Conservation (phyloP, 768 basidiomycete species). For the Xanthoconium stramineum region DNA sequence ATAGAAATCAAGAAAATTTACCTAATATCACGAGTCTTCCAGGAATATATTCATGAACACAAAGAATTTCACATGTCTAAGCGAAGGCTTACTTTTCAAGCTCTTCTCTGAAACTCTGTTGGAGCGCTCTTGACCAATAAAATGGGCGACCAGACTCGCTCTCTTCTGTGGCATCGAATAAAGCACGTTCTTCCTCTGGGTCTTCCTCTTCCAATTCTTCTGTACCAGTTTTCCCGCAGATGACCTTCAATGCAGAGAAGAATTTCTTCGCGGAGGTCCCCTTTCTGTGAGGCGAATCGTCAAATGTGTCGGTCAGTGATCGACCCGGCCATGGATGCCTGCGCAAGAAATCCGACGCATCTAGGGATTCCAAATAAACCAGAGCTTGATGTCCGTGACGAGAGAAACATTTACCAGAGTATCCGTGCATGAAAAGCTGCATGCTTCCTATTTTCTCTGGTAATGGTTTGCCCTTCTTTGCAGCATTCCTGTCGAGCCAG, state of each 20-base stretch:
- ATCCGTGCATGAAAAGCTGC: conserved; percentile 87
- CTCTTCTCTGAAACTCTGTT: conserved; percentile 82
- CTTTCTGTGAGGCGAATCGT: conserved; percentile 76
- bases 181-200: conserved; percentile 67
- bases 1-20: conserved; percentile 22
- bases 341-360: conserved; percentile 84
- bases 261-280: conserved; percentile 67
- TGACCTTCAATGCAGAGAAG: conserved; percentile 62
- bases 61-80: background rate
- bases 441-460: conserved; percentile 90
- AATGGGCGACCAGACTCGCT: conserved; percentile 58
- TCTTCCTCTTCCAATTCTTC: conserved; percentile 72
- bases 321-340: conserved; percentile 88
- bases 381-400: background rate
- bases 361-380: conserved; percentile 33
- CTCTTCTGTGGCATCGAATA: conserved; percentile 66
- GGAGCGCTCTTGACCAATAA: conserved; percentile 77
- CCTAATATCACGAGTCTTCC: conserved; percentile 79
- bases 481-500: conserved; percentile 80
- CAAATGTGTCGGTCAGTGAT: conserved; percentile 80
- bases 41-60: conserved; percentile 10
- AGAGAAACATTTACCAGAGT: conserved; percentile 47
- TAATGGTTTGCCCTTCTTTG: conserved; percentile 78
- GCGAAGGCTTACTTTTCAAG: conserved; percentile 68
- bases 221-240: conserved; percentile 84